Percentiles rank a stretch among this genome's conserved stretches.
Conservation (phyloP, 1,284 basidiomycete genomes). For the Pseudozyma pruni region DNA sequence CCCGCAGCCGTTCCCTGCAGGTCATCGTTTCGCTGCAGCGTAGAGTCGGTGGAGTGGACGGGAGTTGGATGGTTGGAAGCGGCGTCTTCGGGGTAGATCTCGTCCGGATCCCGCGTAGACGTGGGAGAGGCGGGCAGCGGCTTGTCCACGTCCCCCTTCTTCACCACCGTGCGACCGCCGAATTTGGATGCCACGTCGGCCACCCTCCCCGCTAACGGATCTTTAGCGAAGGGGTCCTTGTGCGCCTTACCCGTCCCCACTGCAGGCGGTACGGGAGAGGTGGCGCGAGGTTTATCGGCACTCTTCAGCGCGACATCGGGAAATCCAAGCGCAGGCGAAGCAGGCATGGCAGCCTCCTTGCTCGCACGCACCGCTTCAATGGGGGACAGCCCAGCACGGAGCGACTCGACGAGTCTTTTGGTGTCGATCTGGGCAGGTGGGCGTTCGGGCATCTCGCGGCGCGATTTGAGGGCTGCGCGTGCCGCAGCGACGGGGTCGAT, state of each 20-base stretch:
- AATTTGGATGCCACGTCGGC: constrained; percentile 53
- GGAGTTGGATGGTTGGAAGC: constrained; percentile 46
- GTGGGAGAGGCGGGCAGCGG: constrained; percentile 5
- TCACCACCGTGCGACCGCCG: constrained; percentile 27
- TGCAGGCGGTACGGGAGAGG: too few relatives aligned
- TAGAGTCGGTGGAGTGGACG: constrained; percentile 8
- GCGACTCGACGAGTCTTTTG: constrained; percentile 42
- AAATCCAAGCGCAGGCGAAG: not conserved
- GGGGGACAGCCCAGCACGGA: constrained; percentile 32
- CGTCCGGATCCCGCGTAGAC: constrained; percentile 27
- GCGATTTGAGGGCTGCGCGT: constrained; percentile 29
- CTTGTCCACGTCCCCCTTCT: constrained; percentile 7
- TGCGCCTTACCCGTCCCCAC: constrained; percentile 1
- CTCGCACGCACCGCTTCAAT: constrained; percentile 38
- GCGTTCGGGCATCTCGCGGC: constrained; percentile 6
- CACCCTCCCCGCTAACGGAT: constrained; percentile 52
- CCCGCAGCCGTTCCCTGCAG: not conserved
- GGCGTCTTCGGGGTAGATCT: constrained; percentile 61
- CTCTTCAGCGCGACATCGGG: not conserved
- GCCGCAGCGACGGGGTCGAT: constrained; percentile 37
- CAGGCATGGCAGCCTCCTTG: constrained; percentile 10
- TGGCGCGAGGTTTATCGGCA: too few relatives aligned
- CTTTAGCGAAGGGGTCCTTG: constrained; percentile 55
- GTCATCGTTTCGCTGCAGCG: not conserved
- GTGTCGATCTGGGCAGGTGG: constrained; percentile 30